A percentile compares a stretch with the other conserved stretches of the same genome.
phyloP scores from a whole-genome alignment of 495 filamentous ascomycete species.

The Xylaria curta region DNA sequence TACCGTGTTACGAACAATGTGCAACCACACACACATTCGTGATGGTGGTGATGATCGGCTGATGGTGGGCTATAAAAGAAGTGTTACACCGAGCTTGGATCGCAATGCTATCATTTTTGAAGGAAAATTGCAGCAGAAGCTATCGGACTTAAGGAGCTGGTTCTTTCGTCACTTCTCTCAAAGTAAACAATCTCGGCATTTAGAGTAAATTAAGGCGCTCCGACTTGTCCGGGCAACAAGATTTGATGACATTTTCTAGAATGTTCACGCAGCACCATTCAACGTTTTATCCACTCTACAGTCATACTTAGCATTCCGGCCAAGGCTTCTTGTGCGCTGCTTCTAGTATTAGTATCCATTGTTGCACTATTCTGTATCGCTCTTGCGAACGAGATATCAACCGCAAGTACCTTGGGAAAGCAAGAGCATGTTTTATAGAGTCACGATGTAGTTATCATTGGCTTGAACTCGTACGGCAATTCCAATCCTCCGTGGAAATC shows the following conservation, averaged over 20 bases:
- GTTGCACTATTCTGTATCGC: not conserved
- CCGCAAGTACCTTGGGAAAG: not conserved
- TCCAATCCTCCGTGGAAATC: not conserved
- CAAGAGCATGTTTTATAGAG: not conserved
- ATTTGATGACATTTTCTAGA: slow-evolving; percentile 32
- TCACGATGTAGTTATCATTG: not conserved
- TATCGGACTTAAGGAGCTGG: not conserved
- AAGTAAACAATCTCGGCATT: slow-evolving; percentile 26
- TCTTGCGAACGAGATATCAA: not conserved
- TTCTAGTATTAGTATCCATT: not conserved
- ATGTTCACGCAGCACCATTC: slow-evolving; percentile 17
- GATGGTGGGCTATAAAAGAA: too few species aligned
- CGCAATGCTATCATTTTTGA: not conserved
- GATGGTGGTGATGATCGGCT: not conserved
- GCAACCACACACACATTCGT: not conserved
- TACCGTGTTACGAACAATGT: not conserved
- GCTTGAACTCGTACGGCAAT: not conserved
- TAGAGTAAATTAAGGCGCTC: slow-evolving; percentile 19
- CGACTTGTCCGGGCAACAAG: slow-evolving; percentile 35
- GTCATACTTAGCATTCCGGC: slow-evolving; percentile 9
- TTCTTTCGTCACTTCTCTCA: slow-evolving; percentile 9
- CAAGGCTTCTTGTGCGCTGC: not conserved
- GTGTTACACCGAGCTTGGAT: not conserved
- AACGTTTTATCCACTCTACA: not conserved
- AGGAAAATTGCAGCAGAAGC: not conserved